These are phyloP conservation scores for Micractinium conductrix DNA, from an alignment of 139 green algal genomes.

Conservation along the genomic window DNA sequence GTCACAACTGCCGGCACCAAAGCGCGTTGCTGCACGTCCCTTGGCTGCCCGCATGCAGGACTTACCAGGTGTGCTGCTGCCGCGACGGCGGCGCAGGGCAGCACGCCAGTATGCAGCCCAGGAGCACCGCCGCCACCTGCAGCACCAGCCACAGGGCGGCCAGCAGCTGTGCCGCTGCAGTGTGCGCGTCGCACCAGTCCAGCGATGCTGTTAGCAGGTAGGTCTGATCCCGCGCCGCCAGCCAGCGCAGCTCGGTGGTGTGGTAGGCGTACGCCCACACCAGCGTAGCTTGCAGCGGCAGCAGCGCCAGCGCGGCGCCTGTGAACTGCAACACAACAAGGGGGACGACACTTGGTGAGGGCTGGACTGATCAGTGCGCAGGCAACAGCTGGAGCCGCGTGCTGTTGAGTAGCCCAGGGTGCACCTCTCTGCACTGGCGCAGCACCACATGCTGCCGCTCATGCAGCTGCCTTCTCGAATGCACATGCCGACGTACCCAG, in stretches of 20 bases:
- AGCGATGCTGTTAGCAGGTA: neutral
- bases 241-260: conserved; percentile 10
- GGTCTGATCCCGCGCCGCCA: conserved; percentile 16
- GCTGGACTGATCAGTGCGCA: no score
- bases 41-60: neutral
- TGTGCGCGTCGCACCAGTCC: neutral
- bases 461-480: no score
- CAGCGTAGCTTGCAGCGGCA: neutral
- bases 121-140: conserved; percentile 7
- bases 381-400: no score
- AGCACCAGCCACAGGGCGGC: conserved; percentile 9
- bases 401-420: no score
- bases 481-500: no score
- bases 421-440: no score
- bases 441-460: no score
- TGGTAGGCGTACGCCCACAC: conserved; percentile 2
- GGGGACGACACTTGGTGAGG: no score
- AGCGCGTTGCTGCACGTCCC: neutral
- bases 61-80: conserved; percentile 7
- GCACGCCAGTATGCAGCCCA: neutral
- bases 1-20: neutral
- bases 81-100: neutral
- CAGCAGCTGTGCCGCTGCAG: neutral
- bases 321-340: conserved; percentile 25
- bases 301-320: conserved; percentile 12